Base-by-base conservation (phyloP, 148 eudicot genomes). In the Rhododendron molle region DNA sequence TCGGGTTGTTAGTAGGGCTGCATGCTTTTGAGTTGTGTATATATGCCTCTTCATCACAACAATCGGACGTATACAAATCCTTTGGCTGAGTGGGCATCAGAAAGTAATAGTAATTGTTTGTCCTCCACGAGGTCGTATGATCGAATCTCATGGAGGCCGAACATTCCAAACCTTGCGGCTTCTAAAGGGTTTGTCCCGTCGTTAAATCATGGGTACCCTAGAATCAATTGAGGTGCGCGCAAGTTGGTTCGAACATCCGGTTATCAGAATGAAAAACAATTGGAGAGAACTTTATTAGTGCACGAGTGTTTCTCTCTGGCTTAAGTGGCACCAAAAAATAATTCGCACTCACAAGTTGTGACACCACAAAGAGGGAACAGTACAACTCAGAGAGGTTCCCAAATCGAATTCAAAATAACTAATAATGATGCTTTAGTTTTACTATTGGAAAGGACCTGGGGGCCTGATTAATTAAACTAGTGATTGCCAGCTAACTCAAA, bases 401-500 rank as follows among this genome's bases (percentile, higher is more conserved):
- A 54, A 47, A 56, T 81, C 47, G 58, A 81, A 81, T 58, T 40
- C 47, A 80, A 80, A 46, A 14, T n/a, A n/a, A 16, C 7, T 30
- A 58, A 32, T 72, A 46, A 47, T 58, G 78, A 60, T 28, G 58
- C 4, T 82, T 40, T 88, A 73, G 85, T 21, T 87, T 54, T 20
- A 34, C 36, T 34, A 85, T 21, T 79, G 85, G 81, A 81, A 89
- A 89, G 83, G 85, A 80, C 52, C 52, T 52, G 83, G 76, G 30
- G 83, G 76, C 38, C 20, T 71, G 21, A 20, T 4, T 54, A 71
- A 71, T 26, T 67, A 71, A 71, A 81, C 50, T 73, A 78, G 88
- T 89, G 90, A 87, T 91, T 88, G 92, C 93, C 94, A 92, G 90
- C 94, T 88, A 91, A 84, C 73, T 79, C 85, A 85, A 78, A 28